Base-by-base conservation (phyloP, 192 early-diverging fungal species). In the Entomortierella lignicola region DNA sequence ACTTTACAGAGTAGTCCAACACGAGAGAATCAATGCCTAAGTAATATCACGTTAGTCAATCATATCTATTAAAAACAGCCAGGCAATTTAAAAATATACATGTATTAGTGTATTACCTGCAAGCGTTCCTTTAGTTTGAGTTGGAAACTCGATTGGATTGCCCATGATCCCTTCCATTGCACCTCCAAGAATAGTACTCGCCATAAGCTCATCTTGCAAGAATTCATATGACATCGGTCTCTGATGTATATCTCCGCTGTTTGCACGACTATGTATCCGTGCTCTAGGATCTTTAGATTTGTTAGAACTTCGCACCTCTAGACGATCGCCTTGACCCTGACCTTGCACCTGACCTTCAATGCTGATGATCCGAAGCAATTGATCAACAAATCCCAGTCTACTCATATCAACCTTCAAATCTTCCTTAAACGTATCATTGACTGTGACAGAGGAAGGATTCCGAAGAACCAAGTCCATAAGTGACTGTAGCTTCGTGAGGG, bases 401-500 rank as follows among this genome's bases (percentile, higher is more conserved):
- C 87, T 88, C 72, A 96, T 82, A 20, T 92, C 88, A 8, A 96
- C 91, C 51, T 89, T 89, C 6, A 99, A 85, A 80, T 94, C 92
- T 60, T 98, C 98, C 69, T 93, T 94, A 74, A 91, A 95, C 29
- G 90, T 87, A 70, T 95, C 94, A 55, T 88, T 88, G 11, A 92
- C 91, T 20, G 90, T 85, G 5, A 92, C 90, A 5, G 94, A 93
- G 2, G 94, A 92, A 15, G 97, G 92, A 67, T 94, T 96, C 8
- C 94, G 93, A 27, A 98, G 74, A 2, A 92, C 92, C 4, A 97
- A 81, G 64, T 99, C 98, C 63, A 98, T 81, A 10, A 97, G 85
- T 4, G 94, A 93, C 70, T 92, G 92, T 13, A 99, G 80, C 27
- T 91, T 89, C 2, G 88, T 91, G 6, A 93, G 42, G 4, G 90